Base-by-base conservation (phyloP, 1,139 yeast genomes). In the Wickerhamomyces sp. region DNA sequence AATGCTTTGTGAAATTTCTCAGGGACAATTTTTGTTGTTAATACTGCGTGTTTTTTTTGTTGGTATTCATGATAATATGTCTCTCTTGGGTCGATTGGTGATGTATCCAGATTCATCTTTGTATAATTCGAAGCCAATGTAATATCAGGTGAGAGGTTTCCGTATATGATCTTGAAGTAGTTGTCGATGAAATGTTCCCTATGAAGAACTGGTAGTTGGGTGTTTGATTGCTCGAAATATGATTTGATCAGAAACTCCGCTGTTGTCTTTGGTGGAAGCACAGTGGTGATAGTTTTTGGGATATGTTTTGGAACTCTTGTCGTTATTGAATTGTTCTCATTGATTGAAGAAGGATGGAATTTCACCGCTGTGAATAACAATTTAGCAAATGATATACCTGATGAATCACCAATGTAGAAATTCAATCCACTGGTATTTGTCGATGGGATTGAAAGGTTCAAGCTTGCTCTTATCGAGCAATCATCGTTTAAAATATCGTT, bases 121-220 rank as follows among this genome's bases (percentile, higher is more conserved):
- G 87, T 72, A 46, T 68, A 68, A 40, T 76, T 72, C 1, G 86
- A 75, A 1, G 87, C 88, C 31, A 85, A 62, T 3, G 79, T 68
- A 0, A 75, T 62, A 27, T 62, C 62, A 2, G 64, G 54, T 21
- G 85, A 77, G 37, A 83, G 63, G 6, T 65, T 58, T 2, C 96
- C 96, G 53, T 87, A 87, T 2, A 87, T 68, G 0, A 95, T 96
- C 41, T 75, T 72, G 52, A 83, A 88, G 52, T 77, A 78, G 29
- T 67, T 64, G 33, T 63, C 62, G 29, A 88, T 56, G 51, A 87
- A 87, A 44, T 72, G 75, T 49, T 86, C 95, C 25, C 95, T 70
- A 54, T 88, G 96, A 33, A 88, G 58, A 5, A 87, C 68, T 0
- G 96, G 96, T 26, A 84, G 54, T 55, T 86, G 95, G 4, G 94